phyloP scores from a whole-genome alignment of 495 filamentous ascomycete genomes.

The Jackrogersella minutella region DNA sequence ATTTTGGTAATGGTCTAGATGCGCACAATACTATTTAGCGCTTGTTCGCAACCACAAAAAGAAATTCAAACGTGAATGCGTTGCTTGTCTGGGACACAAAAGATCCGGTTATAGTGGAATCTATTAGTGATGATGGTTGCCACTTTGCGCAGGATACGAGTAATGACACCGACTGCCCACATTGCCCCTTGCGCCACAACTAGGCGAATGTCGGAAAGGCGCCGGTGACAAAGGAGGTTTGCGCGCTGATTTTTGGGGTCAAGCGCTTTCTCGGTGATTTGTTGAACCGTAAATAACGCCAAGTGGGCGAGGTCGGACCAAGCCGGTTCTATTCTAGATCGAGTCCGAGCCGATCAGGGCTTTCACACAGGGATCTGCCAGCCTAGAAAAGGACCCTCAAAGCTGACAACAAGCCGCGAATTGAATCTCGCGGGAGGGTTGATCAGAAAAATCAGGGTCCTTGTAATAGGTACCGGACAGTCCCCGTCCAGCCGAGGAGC shows the following conservation, averaged over 20 bases:
- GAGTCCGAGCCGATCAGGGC: slow-evolving; percentile 17
- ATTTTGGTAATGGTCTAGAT: slow-evolving; percentile 79
- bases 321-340: slow-evolving; percentile 40
- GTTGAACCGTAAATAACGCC: slow-evolving; percentile 14
- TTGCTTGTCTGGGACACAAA: not conserved
- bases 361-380: slow-evolving; percentile 31
- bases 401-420: slow-evolving; percentile 26
- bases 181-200: slow-evolving; percentile 26
- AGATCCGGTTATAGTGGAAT: not conserved
- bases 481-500: slow-evolving; percentile 10
- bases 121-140: slow-evolving; percentile 11
- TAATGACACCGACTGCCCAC: slow-evolving; percentile 22
- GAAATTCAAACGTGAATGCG: slow-evolving; percentile 12
- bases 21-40: slow-evolving; percentile 30
- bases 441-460: slow-evolving; percentile 27
- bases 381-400: slow-evolving; percentile 13
- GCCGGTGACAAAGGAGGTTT: slow-evolving; percentile 25
- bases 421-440: slow-evolving; percentile 20
- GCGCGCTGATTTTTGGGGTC: slow-evolving; percentile 21
- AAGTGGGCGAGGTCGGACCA: slow-evolving; percentile 41
- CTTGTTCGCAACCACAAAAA: not conserved
- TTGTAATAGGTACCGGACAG: slow-evolving; percentile 4
- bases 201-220: slow-evolving; percentile 23
- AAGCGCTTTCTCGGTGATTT: slow-evolving; percentile 24
- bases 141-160: slow-evolving; percentile 33